A percentile compares a stretch with the other conserved stretches of the same genome.
phyloP scores from a whole-genome alignment of 2,329 filamentous ascomycete genomes.

The Beauveria sp. region DNA sequence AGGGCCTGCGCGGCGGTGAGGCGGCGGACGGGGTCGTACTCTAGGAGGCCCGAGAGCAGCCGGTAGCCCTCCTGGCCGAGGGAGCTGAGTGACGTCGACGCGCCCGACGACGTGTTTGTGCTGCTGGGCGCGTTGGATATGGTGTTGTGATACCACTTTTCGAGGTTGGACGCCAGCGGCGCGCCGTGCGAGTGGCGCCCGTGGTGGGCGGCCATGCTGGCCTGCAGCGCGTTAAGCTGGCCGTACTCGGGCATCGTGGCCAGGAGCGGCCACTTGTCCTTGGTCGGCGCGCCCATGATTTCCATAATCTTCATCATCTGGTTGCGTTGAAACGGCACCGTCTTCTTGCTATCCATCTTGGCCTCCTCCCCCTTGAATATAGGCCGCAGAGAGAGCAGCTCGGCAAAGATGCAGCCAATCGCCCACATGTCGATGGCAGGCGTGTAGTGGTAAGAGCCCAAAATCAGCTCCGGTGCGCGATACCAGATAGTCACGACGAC shows the following conservation, averaged over 20 bases:
- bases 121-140: conserved; percentile 48
- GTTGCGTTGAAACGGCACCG: conserved; percentile 91
- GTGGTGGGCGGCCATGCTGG: conserved; percentile 32
- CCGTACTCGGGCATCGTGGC: conserved; percentile 79
- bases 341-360: conserved; percentile 98
- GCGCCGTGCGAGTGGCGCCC: conserved; percentile 22
- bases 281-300: conserved; percentile 83
- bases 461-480: conserved; percentile 83
- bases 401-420: conserved; percentile 94
- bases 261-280: conserved; percentile 81
- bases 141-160: conserved; percentile 72
- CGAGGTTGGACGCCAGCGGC: conserved; percentile 46
- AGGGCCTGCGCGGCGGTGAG: conserved; percentile 82
- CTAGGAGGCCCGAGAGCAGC: conserved; percentile 72
- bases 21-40: conserved; percentile 87
- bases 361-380: conserved; percentile 99
- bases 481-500: conserved; percentile 99
- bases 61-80: conserved; percentile 73
- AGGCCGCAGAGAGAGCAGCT: conserved; percentile 78
- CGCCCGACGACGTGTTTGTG: conserved; percentile 38
- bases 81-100: conserved; percentile 40
- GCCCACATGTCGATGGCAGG: conserved; percentile 97
- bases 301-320: conserved; percentile 99
- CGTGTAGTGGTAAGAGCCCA: conserved; percentile 93
- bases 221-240: conserved; percentile 54